A percentile compares a stretch with the other conserved stretches of the same genome.
These are phyloP conservation scores for Fusarium sp. DNA, from an alignment of 2,329 filamentous ascomycete species.

Conservation along the genomic window DNA sequence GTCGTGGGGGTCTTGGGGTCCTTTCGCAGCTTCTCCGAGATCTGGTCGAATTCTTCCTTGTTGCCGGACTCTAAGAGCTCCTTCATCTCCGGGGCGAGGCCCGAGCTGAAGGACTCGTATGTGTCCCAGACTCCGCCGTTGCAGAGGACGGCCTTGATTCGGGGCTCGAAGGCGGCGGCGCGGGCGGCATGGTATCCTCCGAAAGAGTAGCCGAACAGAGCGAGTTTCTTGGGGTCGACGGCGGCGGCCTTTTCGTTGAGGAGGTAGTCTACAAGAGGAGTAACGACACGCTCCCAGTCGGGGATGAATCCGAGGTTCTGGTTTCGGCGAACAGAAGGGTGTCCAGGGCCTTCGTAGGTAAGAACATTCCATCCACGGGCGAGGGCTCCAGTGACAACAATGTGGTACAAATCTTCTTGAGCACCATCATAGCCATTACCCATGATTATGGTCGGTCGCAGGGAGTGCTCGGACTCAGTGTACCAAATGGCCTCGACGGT, in stretches of 20 bases:
- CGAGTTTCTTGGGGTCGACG: slow-evolving; percentile 50
- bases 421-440: slow-evolving; percentile 57
- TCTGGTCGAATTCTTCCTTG: slow-evolving; percentile 29
- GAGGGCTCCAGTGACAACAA: slow-evolving; percentile 48
- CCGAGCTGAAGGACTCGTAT: slow-evolving; percentile 13
- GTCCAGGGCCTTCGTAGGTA: slow-evolving; percentile 60
- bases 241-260: slow-evolving; percentile 28
- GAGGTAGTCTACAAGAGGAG: slow-evolving; percentile 55
- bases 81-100: slow-evolving; percentile 16
- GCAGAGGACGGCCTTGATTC: slow-evolving; percentile 52
- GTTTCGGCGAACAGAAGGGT: slow-evolving; percentile 53
- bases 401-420: slow-evolving; percentile 58
- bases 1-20: slow-evolving; percentile 21
- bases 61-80: slow-evolving; percentile 27
- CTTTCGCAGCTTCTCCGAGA: slow-evolving; percentile 11
- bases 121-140: slow-evolving; percentile 53
- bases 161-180: slow-evolving; percentile 57
- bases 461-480: slow-evolving; percentile 28
- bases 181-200: slow-evolving; percentile 55
- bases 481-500: slow-evolving; percentile 53
- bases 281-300: slow-evolving; percentile 56
- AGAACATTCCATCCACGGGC: slow-evolving; percentile 57
- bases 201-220: slow-evolving; percentile 54
- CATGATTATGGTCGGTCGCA: slow-evolving; percentile 54
- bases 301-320: slow-evolving; percentile 57